Evolutionary conservation across 257 asterid genomes (phyloP), one percentile per base, ranked within the genome.

Genomic region (Rauvolfia tetraphylla): DNA sequence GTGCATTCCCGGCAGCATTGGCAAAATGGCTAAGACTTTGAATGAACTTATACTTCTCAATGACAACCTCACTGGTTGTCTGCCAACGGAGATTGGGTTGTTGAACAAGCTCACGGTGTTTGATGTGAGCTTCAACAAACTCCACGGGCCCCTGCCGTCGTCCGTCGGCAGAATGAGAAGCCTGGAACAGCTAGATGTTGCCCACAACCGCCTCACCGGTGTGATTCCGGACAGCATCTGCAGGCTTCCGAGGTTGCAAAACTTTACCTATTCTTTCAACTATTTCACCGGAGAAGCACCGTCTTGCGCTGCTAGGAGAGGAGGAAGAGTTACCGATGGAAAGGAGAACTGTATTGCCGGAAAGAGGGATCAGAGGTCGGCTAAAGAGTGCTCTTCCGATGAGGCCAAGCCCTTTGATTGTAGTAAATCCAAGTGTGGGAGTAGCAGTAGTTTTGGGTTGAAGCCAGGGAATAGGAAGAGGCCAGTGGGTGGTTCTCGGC

Each of bases 361-460:
- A 31, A 85, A 92, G 89, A 88, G 80, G 12, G 62, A 79, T 71
- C 98, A 94, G 83, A 87, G 97, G 83, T 81, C 93, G 4, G 85
- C 81, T 5, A 77, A 66, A 69, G 98, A 88, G 73, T 94, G 98
- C 75, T 79, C 90, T 2, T 89, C 96, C 0, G 88, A 85, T n/a
- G 92, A 81, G 12, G 96, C 96, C 10, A 89, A 86, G 81, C 95
- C 95, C 0, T 87, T 76, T 65, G 97, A 93, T 62, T 93, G 98
- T 78, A 86, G 91, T 36, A 89, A 91, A 83, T 86, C 93, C 0
- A 74, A 76, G 51, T 93, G 98, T 27, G 81, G 56, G 29, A 76
- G 79, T 25, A 27, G 73, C 18, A 76, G 81, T 38, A 67, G 83
- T 31, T 22, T 22, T 38, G 20, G 46, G 3, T 0, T 31, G 18